Percentiles rank a stretch among this genome's conserved stretches.
Evolutionary conservation across 108 stramenopile species (phyloP).

Genomic region (Cyclotella choctawhatcheeana): DNA sequence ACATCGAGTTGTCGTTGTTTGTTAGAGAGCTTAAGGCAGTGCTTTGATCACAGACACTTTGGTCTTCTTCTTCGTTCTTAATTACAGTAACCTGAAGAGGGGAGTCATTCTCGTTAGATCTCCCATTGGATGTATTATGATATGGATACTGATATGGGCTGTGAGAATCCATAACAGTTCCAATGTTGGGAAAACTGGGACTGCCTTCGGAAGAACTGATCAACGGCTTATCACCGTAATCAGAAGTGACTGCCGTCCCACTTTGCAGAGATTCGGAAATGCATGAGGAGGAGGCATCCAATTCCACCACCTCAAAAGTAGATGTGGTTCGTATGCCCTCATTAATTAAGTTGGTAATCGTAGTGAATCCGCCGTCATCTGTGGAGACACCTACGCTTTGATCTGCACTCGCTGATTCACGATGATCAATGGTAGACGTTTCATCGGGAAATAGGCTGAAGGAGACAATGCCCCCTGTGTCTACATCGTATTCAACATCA

Average conservation of each 20-base stretch:
- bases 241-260: background rate
- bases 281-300: background rate
- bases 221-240: background rate
- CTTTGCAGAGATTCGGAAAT: background rate
- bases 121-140: too few relatives aligned
- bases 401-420: background rate
- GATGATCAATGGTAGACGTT: background rate
- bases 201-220: background rate
- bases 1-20: background rate
- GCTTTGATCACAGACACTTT: background rate
- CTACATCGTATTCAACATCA: conserved; percentile 5
- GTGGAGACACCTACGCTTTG: background rate
- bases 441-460: background rate
- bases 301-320: conserved; percentile 12
- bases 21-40: conserved; percentile 3
- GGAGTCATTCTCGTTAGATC: too few relatives aligned
- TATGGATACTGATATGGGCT: too few relatives aligned
- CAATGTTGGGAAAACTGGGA: background rate
- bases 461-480: background rate
- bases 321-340: conserved; percentile 2
- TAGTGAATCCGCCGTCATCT: conserved; percentile 18
- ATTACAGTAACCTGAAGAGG: background rate
- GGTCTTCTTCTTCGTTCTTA: background rate
- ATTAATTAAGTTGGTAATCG: conserved; percentile 19
- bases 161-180: background rate